Conservation (phyloP, 2,329 filamentous ascomycete species). For the Fusarium setosum region DNA sequence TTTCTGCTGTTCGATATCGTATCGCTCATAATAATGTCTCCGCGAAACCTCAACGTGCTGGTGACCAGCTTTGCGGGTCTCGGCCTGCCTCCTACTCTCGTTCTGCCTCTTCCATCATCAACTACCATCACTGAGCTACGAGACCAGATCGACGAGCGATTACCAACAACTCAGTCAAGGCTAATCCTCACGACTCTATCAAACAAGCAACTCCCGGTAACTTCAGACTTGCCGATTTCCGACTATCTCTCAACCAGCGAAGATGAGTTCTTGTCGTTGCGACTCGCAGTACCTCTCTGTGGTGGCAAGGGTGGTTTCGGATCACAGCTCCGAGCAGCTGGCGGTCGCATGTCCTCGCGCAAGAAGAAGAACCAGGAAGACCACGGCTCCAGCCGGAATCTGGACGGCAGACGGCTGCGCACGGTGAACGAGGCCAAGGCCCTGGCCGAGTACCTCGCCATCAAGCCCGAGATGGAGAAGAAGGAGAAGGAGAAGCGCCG, state of each 20-base stretch:
- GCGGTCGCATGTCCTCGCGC: constrained; percentile 96
- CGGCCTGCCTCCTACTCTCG: constrained; percentile 83
- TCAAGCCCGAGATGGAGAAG: constrained; percentile 97
- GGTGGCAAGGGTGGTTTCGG: constrained; percentile 99
- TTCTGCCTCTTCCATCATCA: constrained; percentile 75
- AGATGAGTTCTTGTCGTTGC: constrained; percentile 83
- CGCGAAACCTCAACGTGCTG: constrained; percentile 79
- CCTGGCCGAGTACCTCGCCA: constrained; percentile 91
- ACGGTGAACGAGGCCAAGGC: constrained; percentile 97
- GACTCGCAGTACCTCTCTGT: constrained; percentile 81
- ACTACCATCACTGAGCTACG: constrained; percentile 77
- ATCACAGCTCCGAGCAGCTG: constrained; percentile 94
- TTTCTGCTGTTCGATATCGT: neutral
- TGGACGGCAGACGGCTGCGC: constrained; percentile 89
- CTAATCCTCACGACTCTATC: constrained; percentile 86
- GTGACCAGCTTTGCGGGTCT: constrained; percentile 87
- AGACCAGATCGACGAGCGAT: constrained; percentile 68
- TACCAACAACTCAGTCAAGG: constrained; percentile 67
- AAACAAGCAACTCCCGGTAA: constrained; percentile 74
- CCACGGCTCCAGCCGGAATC: constrained; percentile 90
- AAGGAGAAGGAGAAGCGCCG: constrained; percentile 90
- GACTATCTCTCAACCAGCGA: constrained; percentile 66
- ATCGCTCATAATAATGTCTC: constrained; percentile 58
- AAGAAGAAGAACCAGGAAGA: constrained; percentile 89
- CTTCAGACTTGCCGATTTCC: constrained; percentile 67